Base-by-base conservation (phyloP, 306 rosid genomes). In the Cucurbita argyrosperma region DNA sequence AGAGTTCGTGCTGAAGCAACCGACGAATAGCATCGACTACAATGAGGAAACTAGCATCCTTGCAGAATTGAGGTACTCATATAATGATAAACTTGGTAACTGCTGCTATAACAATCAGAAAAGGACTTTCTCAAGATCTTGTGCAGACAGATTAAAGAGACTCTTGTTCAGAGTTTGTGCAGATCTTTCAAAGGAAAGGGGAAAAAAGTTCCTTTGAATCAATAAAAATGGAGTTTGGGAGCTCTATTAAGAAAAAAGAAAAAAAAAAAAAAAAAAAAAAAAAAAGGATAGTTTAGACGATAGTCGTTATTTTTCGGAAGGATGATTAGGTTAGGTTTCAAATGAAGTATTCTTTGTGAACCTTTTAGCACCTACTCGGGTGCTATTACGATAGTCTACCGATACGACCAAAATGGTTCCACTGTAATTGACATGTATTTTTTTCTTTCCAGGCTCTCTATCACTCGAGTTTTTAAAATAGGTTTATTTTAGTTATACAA, bases 1-100 rank as follows among this genome's bases (percentile, higher is more conserved):
- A 89, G 74, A 82, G 76, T 71, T 71, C 89, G 62, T 80, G 80
- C 90, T 2, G 86, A 85, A 58, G 42, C 80, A 37, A 68, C 78
- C 0, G 59, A 76, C 18, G 92, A 88, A 72, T 90, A 75, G 42
- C 45, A 66, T 18, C 5, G 54, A 21, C 72, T 3, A 45, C 23
- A 46, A 45, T 26, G 8, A 43, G 6, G 53, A 66, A 66, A 45
- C 53, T 19, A 45, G 46, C 18, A 40, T 66, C 39, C 18, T 4
- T 66, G 11, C 39, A 21, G 72, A 64, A n/a, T 4, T 39, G 8
- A 42, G 71, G 72, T 43, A 66, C 45, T 7, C 54, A 43, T 43
- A 5, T 66, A 2, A 66, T 45, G 39, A 7, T 43, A 23, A 66
- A 43, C 19, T 43, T 45, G 39, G 72, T 66, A 43, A 23, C 23